These are phyloP conservation scores for Mycena capillaripes DNA, from an alignment of 768 basidiomycete genomes.

Conservation along the genomic window DNA sequence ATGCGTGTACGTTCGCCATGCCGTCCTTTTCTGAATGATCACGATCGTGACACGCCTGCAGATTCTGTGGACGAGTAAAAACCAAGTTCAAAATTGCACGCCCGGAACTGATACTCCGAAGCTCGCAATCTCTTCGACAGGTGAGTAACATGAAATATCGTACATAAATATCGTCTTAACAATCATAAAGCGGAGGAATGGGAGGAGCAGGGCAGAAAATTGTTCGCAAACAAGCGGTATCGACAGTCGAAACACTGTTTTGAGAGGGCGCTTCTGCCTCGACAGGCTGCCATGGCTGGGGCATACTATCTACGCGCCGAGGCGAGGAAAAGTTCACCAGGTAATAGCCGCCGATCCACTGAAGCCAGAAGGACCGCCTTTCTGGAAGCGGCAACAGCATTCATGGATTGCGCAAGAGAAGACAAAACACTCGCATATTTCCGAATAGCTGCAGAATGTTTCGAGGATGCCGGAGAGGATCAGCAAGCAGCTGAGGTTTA, in stretches of 20 bases:
- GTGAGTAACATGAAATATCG: slow-evolving; percentile 23
- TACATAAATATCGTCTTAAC: neutral
- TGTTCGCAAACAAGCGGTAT: slow-evolving; percentile 60
- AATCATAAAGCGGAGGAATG: slow-evolving; percentile 50
- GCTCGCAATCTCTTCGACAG: slow-evolving; percentile 67
- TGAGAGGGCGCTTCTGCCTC: slow-evolving; percentile 57
- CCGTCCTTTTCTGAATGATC: neutral
- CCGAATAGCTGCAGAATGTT: slow-evolving; percentile 62
- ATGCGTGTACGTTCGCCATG: slow-evolving; percentile 61
- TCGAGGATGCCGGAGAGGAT: slow-evolving; percentile 54
- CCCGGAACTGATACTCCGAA: slow-evolving; percentile 64
- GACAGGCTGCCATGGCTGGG: slow-evolving; percentile 61
- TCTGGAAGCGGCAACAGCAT: slow-evolving; percentile 62
- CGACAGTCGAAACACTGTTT: slow-evolving; percentile 69
- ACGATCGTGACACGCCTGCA: slow-evolving; percentile 39
- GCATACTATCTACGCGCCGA: slow-evolving; percentile 69
- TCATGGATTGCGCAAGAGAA: slow-evolving; percentile 55
- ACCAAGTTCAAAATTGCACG: slow-evolving; percentile 62
- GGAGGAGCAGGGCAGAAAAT: slow-evolving; percentile 48
- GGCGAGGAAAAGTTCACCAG: slow-evolving; percentile 53
- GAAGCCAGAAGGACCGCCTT: slow-evolving; percentile 52
- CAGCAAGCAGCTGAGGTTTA: slow-evolving; percentile 61
- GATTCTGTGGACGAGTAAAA: slow-evolving; percentile 64
- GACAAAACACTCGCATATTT: slow-evolving; percentile 54
- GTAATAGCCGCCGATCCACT: slow-evolving; percentile 41